Conservation (phyloP, 2,329 filamentous ascomycete species). For the Aspergillus costaricaensis region DNA sequence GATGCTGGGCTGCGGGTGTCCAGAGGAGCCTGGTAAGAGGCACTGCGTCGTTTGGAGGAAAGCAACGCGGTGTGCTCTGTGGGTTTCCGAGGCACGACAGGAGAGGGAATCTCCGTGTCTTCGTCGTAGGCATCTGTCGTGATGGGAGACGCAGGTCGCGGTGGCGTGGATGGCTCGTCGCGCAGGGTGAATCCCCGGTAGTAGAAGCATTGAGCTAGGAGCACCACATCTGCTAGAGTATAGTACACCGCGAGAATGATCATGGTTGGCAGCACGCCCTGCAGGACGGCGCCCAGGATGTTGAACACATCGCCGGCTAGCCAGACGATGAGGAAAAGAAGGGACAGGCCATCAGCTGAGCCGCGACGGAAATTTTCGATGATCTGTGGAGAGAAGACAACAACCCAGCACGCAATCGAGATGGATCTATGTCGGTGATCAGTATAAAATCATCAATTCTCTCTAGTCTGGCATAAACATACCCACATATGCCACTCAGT, state of each 20-base stretch:
- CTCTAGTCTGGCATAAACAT: slow-evolving; percentile 30
- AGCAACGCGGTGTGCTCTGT: slow-evolving; percentile 37
- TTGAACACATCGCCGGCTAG: slow-evolving; percentile 94
- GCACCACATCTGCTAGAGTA: slow-evolving; percentile 84
- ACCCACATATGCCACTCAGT: slow-evolving; percentile 89
- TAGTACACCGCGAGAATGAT: slow-evolving; percentile 94
- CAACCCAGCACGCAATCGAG: slow-evolving; percentile 96
- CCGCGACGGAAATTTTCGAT: slow-evolving; percentile 86
- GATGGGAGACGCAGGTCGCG: background rate
- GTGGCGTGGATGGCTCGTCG: slow-evolving; percentile 30
- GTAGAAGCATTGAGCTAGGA: slow-evolving; percentile 90
- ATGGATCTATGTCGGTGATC: slow-evolving; percentile 65
- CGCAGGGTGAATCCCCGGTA: slow-evolving; percentile 73
- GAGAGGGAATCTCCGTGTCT: slow-evolving; percentile 19
- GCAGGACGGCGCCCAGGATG: slow-evolving; percentile 85
- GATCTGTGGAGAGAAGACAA: slow-evolving; percentile 96
- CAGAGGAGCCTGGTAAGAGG: slow-evolving; percentile 16
- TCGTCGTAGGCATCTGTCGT: slow-evolving; percentile 19
- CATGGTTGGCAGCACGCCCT: slow-evolving; percentile 93
- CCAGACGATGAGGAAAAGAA: slow-evolving; percentile 93
- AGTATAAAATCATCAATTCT: slow-evolving; percentile 1
- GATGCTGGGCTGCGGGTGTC: slow-evolving; percentile 13
- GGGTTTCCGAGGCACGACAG: slow-evolving; percentile 19
- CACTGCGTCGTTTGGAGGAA: slow-evolving; percentile 21
- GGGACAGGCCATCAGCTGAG: slow-evolving; percentile 83